phyloP scores from a whole-genome alignment of 2,329 filamentous ascomycete species.

The Phyllosticta capitalensis region DNA sequence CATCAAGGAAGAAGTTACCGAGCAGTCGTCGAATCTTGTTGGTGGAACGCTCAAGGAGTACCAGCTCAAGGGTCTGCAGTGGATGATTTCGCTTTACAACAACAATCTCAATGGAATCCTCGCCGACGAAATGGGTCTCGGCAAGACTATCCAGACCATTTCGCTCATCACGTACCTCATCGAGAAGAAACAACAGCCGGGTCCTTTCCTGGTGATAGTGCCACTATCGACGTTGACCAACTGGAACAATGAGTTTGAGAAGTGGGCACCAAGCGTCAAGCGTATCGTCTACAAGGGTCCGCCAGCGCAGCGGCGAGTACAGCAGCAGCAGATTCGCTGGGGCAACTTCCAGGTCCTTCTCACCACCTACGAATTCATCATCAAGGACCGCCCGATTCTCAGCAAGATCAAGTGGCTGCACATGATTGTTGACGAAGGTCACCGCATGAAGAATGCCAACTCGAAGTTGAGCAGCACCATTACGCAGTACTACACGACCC shows the following conservation, averaged over 20 bases:
- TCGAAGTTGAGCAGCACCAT: slow-evolving; percentile 95
- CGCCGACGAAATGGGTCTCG: slow-evolving; percentile 98
- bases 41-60: slow-evolving; percentile 94
- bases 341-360: slow-evolving; percentile 92
- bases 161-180: slow-evolving; percentile 96
- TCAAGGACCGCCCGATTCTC: slow-evolving; percentile 90
- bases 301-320: slow-evolving; percentile 74
- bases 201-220: slow-evolving; percentile 93
- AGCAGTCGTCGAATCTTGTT: slow-evolving; percentile 76
- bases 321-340: slow-evolving; percentile 88
- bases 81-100: slow-evolving; percentile 99
- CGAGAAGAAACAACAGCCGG: slow-evolving; percentile 83
- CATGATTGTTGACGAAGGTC: slow-evolving; percentile 99
- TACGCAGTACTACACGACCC: slow-evolving; percentile 86
- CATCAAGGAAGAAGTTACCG: slow-evolving; percentile 81
- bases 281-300: slow-evolving; percentile 97
- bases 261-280: slow-evolving; percentile 83
- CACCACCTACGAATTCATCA: slow-evolving; percentile 98
- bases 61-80: slow-evolving; percentile 95
- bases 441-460: slow-evolving; percentile 97
- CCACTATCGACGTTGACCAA: slow-evolving; percentile 95
- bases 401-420: slow-evolving; percentile 99
- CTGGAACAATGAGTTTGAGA: slow-evolving; percentile 98
- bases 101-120: slow-evolving; percentile 99
- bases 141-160: slow-evolving; percentile 98